Evolutionary conservation across 2,329 filamentous ascomycete species (phyloP).

Genomic region (Macroventuria anomochaeta): DNA sequence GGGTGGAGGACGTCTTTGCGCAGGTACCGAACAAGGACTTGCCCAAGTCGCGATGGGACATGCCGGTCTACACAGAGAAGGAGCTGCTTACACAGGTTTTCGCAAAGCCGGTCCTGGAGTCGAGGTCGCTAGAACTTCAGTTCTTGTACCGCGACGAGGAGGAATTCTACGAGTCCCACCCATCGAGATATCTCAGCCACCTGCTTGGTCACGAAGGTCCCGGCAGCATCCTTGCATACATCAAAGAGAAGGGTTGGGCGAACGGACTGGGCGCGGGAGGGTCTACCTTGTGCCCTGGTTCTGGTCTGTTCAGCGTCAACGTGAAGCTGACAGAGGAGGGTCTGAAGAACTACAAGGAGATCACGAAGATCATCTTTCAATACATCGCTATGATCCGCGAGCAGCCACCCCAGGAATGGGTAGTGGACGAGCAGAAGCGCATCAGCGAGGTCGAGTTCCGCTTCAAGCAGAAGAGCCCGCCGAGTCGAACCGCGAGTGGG

Average conservation of each 20-base stretch:
- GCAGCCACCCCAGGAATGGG: conserved; percentile 84
- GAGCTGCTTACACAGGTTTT: conserved; percentile 76
- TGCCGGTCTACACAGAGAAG: conserved; percentile 64
- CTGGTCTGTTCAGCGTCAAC: conserved; percentile 79
- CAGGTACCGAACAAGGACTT: conserved; percentile 83
- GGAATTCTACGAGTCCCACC: conserved; percentile 76
- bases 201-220: conserved; percentile 92
- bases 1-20: conserved; percentile 84
- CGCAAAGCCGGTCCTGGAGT: conserved; percentile 91
- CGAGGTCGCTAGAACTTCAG: conserved; percentile 76
- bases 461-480: conserved; percentile 90
- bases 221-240: conserved; percentile 86
- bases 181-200: conserved; percentile 85
- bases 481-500: conserved; percentile 85
- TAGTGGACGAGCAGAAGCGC: conserved; percentile 88
- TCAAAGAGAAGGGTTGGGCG: conserved; percentile 90
- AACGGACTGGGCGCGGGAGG: conserved; percentile 81
- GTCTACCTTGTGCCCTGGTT: conserved; percentile 77
- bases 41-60: conserved; percentile 70
- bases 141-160: conserved; percentile 91
- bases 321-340: conserved; percentile 86
- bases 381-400: conserved; percentile 89
- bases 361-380: conserved; percentile 85
- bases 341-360: conserved; percentile 79
- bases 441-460: conserved; percentile 94